phyloP scores from a whole-genome alignment of 495 filamentous ascomycete species.

The Sordaria brevicollis region DNA sequence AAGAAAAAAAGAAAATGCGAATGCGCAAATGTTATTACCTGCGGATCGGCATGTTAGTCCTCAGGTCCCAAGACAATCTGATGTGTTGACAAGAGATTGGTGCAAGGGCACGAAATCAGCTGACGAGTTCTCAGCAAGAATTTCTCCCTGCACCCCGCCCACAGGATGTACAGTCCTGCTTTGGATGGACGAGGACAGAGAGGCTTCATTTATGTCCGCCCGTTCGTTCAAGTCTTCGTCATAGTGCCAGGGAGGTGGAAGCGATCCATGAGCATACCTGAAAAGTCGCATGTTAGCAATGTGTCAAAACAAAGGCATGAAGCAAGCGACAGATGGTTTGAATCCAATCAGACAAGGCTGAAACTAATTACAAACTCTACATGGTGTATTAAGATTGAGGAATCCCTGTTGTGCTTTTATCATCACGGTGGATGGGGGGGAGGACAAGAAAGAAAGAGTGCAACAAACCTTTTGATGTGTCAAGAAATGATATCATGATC shows the following conservation, averaged over 20 bases:
- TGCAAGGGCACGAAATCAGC: conserved; percentile 54
- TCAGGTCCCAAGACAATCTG: background rate
- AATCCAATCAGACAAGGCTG: conserved; percentile 88
- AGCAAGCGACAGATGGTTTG: conserved; percentile 13
- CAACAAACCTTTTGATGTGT: conserved; percentile 47
- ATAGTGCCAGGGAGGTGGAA: conserved; percentile 47
- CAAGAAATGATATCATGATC: background rate
- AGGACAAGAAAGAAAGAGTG: conserved; percentile 13
- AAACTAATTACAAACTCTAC: conserved; percentile 75
- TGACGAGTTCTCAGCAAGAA: conserved; percentile 98
- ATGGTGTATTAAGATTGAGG: conserved; percentile 88
- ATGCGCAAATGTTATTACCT: conserved; percentile 32
- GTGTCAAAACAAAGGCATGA: conserved; percentile 16
- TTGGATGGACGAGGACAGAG: conserved; percentile 49
- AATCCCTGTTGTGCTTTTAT: conserved; percentile 81
- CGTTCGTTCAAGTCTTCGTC: conserved; percentile 89
- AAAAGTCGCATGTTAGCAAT: conserved; percentile 31
- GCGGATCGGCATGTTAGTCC: conserved; percentile 24
- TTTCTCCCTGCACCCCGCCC: conserved; percentile 52
- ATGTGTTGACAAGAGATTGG: conserved; percentile 2
- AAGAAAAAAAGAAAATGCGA: conserved; percentile 14
- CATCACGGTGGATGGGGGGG: conserved; percentile 53
- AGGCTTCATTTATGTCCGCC: conserved; percentile 88
- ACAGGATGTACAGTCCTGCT: conserved; percentile 81
- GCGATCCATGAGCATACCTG: conserved; percentile 45